Base-by-base conservation (phyloP, 2,329 filamentous ascomycete species). In the Colletotrichum liriopes region DNA sequence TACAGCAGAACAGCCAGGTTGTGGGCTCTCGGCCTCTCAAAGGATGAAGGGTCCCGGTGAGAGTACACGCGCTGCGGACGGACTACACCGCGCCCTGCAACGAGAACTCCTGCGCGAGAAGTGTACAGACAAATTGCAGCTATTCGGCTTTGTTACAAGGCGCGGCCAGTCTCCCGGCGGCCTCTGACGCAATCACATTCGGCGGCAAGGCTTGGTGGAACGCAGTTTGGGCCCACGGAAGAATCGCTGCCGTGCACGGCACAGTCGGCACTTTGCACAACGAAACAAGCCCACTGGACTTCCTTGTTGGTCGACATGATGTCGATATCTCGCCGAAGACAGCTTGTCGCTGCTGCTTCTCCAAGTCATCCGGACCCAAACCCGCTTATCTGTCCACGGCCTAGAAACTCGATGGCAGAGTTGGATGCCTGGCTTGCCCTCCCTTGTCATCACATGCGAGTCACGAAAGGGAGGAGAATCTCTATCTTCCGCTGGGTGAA, bases 391-490 rank as follows among this genome's bases (percentile, higher is more conserved):
- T 32, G 49, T 18, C 37, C 47, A 2, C 12, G 14, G 45, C n/a
- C 18, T 35, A 26, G 37, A 35, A 37, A 16, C 26, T 12, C 20
- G 16, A 45, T 20, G 26, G 26, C 26, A 54, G 32, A 54, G 49
- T 3, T 16, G 20, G 4, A 32, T 7, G 26, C 37, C 37, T 18
- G 26, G 26, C 20, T 12, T 41, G 20, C 26, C 18, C 49, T 64
- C 61, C 49, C 61, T 64, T 64, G 11, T 6, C 49, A 23, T 54
- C 61, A 55, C 61, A 52, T 64, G 61, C 37, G 26, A 64, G 26
- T 29, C 45, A 23, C 29, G 8, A 18, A 6, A 26, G 37, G 11
- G 11, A 55, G 41, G 12, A 16, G n/a, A 49, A 6, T 14, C 14
- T 4, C 12, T 7, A 23, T 35, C 26, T 20, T 26, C 20, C 39